phyloP scores from a whole-genome alignment of 345 rosid species.

The Pistacia atlantica region DNA sequence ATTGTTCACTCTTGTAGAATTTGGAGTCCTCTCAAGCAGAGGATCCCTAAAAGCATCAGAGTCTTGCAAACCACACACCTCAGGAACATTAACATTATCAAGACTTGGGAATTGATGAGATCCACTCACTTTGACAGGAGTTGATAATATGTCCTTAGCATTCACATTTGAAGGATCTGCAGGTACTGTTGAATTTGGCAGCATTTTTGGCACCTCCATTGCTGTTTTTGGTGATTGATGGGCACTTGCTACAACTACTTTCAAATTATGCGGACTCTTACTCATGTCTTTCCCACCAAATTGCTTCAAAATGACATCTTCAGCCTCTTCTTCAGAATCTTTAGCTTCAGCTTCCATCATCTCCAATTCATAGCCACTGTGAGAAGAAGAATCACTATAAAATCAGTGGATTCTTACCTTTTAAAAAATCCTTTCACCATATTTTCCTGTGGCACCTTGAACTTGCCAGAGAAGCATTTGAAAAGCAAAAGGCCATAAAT shows the following conservation, averaged over 20 bases:
- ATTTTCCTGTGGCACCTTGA: neutral
- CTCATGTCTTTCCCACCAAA: slow-evolving; percentile 24
- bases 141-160: slow-evolving; percentile 26
- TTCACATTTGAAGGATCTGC: slow-evolving; percentile 32
- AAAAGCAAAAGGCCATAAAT: neutral
- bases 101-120: slow-evolving; percentile 33
- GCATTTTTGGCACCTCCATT: slow-evolving; percentile 26
- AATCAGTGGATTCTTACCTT: neutral
- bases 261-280: slow-evolving; percentile 51
- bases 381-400: slow-evolving; percentile 6
- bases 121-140: slow-evolving; percentile 33
- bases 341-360: slow-evolving; percentile 83
- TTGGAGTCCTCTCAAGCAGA: slow-evolving; percentile 34
- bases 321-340: slow-evolving; percentile 90
- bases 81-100: slow-evolving; percentile 23
- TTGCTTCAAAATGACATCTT: slow-evolving; percentile 38
- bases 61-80: slow-evolving; percentile 26
- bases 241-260: slow-evolving; percentile 33
- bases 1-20: slow-evolving; percentile 19
- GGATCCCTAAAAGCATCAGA: slow-evolving; percentile 17
- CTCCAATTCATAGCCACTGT: slow-evolving; percentile 83
- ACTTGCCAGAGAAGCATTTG: neutral
- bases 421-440: neutral
- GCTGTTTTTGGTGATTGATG: slow-evolving; percentile 32
- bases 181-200: slow-evolving; percentile 21